Percentiles rank a stretch among this genome's conserved stretches.
These are phyloP conservation scores for Tricholomella constricta DNA, from an alignment of 768 basidiomycete genomes.

Conservation along the genomic window DNA sequence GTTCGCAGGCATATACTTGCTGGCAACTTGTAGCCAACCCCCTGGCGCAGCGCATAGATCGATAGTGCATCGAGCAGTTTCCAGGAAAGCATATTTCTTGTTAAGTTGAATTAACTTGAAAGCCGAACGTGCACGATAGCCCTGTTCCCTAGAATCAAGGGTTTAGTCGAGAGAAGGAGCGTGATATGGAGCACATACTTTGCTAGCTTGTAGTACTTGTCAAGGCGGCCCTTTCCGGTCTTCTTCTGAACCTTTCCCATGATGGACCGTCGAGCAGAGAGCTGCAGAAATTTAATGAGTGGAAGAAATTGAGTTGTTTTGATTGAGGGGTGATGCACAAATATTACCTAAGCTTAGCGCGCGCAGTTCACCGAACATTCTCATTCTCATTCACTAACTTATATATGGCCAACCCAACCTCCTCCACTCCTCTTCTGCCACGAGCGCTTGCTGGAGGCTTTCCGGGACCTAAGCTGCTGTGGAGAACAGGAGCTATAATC, in stretches of 20 bases:
- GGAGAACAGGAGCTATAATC: slow-evolving; percentile 45
- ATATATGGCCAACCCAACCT: slow-evolving; percentile 21
- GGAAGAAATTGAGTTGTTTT: slow-evolving; percentile 12
- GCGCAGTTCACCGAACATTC: neutral
- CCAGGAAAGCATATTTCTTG: slow-evolving; percentile 94
- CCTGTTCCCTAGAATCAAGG: slow-evolving; percentile 78
- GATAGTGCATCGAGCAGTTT: slow-evolving; percentile 88
- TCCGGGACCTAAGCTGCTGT: slow-evolving; percentile 31
- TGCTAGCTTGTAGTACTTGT: slow-evolving; percentile 97
- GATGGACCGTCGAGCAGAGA: neutral
- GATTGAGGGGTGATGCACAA: slow-evolving; percentile 3
- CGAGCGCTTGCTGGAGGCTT: slow-evolving; percentile 9
- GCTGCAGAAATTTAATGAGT: neutral
- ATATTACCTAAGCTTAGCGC: slow-evolving; percentile 3
- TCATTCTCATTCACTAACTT: neutral
- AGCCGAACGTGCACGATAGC: slow-evolving; percentile 98
- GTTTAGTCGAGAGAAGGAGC: slow-evolving; percentile 9
- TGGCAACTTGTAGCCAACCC: slow-evolving; percentile 98
- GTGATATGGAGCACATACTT: slow-evolving; percentile 50
- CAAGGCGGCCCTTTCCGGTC: slow-evolving; percentile 93
- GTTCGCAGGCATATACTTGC: slow-evolving; percentile 94
- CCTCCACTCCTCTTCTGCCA: slow-evolving; percentile 31
- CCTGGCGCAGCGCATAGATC: slow-evolving; percentile 99
- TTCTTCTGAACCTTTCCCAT: slow-evolving; percentile 91
- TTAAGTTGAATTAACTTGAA: slow-evolving; percentile 99